A percentile compares a stretch with the other conserved stretches of the same genome.
Evolutionary conservation across 2,329 filamentous ascomycete genomes (phyloP).

Genomic region (Aspergillus vadensis): DNA sequence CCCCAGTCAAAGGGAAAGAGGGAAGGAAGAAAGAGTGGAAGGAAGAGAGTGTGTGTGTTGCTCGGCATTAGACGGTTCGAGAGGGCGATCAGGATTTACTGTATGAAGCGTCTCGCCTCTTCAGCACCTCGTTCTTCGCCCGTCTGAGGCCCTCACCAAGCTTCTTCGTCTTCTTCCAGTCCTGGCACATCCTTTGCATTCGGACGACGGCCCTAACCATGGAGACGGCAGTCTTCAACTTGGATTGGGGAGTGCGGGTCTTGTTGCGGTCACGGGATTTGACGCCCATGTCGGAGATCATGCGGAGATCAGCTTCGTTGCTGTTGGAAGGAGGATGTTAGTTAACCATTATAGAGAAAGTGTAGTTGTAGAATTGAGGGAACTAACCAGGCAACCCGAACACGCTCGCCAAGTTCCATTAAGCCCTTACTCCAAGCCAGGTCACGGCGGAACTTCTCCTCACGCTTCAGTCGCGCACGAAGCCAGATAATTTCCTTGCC

Average conservation of each 20-base stretch:
- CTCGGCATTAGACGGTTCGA: not conserved
- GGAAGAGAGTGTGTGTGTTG: not conserved
- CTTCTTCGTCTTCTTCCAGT: slow-evolving; percentile 48
- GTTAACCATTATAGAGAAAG: slow-evolving; percentile 22
- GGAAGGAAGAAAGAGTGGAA: not conserved
- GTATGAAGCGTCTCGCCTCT: slow-evolving; percentile 36
- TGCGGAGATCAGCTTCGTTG: slow-evolving; percentile 86
- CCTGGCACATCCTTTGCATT: slow-evolving; percentile 48
- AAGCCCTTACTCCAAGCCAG: slow-evolving; percentile 86
- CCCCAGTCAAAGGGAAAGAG: not conserved
- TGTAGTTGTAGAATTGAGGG: slow-evolving; percentile 1
- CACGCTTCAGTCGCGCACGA: slow-evolving; percentile 75
- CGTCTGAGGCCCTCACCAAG: slow-evolving; percentile 47
- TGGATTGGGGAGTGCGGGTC: slow-evolving; percentile 41
- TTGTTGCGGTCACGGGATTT: slow-evolving; percentile 42
- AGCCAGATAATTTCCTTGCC: slow-evolving; percentile 90
- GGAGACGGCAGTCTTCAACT: slow-evolving; percentile 46
- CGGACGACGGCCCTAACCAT: slow-evolving; percentile 48
- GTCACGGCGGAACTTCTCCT: slow-evolving; percentile 76
- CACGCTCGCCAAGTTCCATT: slow-evolving; percentile 73
- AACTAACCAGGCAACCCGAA: slow-evolving; percentile 74
- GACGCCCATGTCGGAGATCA: slow-evolving; percentile 81
- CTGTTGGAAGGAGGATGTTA: slow-evolving; percentile 54
- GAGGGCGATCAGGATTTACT: slow-evolving; percentile 11
- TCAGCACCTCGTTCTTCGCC: slow-evolving; percentile 45